These are phyloP conservation scores for Myotisia sp. DNA, from an alignment of 2,329 filamentous ascomycete genomes.

Conservation along the genomic window DNA sequence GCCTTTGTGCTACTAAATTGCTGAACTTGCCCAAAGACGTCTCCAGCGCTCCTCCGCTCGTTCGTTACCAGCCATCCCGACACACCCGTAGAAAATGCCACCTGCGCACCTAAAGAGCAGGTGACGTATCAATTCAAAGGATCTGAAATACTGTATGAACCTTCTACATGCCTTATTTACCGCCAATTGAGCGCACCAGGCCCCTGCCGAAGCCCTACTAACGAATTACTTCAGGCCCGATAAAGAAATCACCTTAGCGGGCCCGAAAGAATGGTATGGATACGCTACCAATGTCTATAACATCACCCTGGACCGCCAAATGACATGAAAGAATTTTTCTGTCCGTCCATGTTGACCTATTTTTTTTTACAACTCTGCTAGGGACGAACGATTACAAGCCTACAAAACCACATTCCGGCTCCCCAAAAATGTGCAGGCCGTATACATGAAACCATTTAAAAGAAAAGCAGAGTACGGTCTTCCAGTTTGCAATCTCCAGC, in stretches of 20 bases:
- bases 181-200: slow-evolving; percentile 1
- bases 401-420: slow-evolving; percentile 38
- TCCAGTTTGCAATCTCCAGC: slow-evolving; percentile 76
- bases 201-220: too few species aligned
- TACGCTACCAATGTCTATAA: too few species aligned
- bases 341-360: too few species aligned
- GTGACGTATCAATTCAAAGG: not conserved
- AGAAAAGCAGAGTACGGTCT: slow-evolving; percentile 60
- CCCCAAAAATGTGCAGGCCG: slow-evolving; percentile 67
- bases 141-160: slow-evolving; percentile 1
- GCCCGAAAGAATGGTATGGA: slow-evolving; percentile 2
- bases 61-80: not conserved
- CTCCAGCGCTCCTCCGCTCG: slow-evolving; percentile 2
- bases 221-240: not conserved
- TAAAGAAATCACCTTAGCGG: not conserved
- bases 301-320: too few species aligned
- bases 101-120: not conserved
- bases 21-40: not conserved
- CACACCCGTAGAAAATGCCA: not conserved
- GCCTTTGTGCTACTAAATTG: too few species aligned
- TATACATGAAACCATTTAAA: slow-evolving; percentile 73
- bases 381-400: slow-evolving; percentile 25
- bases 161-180: too few species aligned
- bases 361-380: slow-evolving; percentile 12
- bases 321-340: too few species aligned